Evolutionary conservation across 139 green algal genomes (phyloP).

Genomic region (Picochlorum sp.): DNA sequence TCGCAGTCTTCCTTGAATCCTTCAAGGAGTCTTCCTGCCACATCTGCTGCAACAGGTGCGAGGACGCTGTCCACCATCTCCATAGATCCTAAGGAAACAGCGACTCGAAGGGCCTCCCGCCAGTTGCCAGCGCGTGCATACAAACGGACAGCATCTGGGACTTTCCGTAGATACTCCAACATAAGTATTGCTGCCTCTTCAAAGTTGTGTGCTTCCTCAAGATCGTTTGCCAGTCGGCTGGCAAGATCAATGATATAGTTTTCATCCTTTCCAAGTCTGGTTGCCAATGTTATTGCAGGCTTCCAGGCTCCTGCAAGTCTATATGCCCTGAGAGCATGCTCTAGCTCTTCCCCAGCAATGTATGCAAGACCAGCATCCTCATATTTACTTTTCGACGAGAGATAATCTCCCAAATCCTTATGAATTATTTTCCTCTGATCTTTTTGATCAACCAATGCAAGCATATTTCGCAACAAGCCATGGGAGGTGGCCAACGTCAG

Average conservation of each 20-base stretch:
- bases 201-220: constrained; percentile 35
- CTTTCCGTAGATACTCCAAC: constrained; percentile 51
- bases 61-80: constrained; percentile 48
- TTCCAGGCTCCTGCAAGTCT: constrained; percentile 62
- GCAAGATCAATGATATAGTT: constrained; percentile 42
- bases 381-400: constrained; percentile 34
- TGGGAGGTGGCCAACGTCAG: constrained; percentile 55
- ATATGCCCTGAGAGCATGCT: constrained; percentile 62
- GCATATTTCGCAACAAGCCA: constrained; percentile 63
- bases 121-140: constrained; percentile 47
- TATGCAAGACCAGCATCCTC: constrained; percentile 67
- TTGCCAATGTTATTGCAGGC: constrained; percentile 61
- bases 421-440: constrained; percentile 26
- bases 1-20: constrained; percentile 39
- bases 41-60: constrained; percentile 34
- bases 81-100: constrained; percentile 10
- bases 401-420: constrained; percentile 33
- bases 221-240: constrained; percentile 51
- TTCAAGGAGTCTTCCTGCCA: constrained; percentile 25
- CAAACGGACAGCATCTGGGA: constrained; percentile 50
- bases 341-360: constrained; percentile 40
- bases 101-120: constrained; percentile 33
- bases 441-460: constrained; percentile 34
- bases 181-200: constrained; percentile 57
- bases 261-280: constrained; percentile 23